Evolutionary conservation across 495 filamentous ascomycete genomes (phyloP), one percentile per base, ranked within the genome.

Genomic region (Aspergillus bertholletiae): DNA sequence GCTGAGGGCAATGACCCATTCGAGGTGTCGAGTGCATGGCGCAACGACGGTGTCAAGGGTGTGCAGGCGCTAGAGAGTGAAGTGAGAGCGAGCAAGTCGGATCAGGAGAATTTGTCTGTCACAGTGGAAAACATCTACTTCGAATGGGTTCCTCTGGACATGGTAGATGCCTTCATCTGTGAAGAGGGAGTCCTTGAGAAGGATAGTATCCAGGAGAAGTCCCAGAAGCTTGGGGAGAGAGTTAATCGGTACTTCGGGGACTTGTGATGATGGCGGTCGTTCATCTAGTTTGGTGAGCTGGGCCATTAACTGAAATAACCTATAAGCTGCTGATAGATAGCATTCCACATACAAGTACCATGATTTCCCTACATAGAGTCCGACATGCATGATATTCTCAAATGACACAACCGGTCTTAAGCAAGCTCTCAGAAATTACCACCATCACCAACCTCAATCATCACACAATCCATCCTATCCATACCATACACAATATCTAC

Each of bases 111-210:
- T 12, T 56, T 43, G 8, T 51, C 59, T 5, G 73, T 81, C 0
- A 35, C 64, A 12, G 71, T 86, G 11, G 77, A 71, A 44, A 88
- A 88, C 55, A 57, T 77, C 13, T 86, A 84, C 51, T 88, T 88
- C 52, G 86, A 90, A 67, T 88, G 84, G 85, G 73, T 86, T 7
- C 75, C 80, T 1, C 61, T 73, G 5, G 46, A 54, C 1, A 65
- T 79, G 23, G 71, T 88, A 0, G 77, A 88, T 62, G 72, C 59
- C 0, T 86, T 84, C 56, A 58, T 85, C 46, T 81, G 79, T 5
- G 84, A 88, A 39, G 60, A 74, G 7, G 80, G 79, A 0, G 53
- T 68, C 7, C 44, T 75, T 50, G 60, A 59, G 6, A 51, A 43
- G 8, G 50, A 43, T 1, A 65, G 58, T 2, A 74, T 82, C 27